A percentile compares a stretch with the other conserved stretches of the same genome.
These are phyloP conservation scores for Lactarius indigo DNA, from an alignment of 768 basidiomycete species.

Conservation along the genomic window DNA sequence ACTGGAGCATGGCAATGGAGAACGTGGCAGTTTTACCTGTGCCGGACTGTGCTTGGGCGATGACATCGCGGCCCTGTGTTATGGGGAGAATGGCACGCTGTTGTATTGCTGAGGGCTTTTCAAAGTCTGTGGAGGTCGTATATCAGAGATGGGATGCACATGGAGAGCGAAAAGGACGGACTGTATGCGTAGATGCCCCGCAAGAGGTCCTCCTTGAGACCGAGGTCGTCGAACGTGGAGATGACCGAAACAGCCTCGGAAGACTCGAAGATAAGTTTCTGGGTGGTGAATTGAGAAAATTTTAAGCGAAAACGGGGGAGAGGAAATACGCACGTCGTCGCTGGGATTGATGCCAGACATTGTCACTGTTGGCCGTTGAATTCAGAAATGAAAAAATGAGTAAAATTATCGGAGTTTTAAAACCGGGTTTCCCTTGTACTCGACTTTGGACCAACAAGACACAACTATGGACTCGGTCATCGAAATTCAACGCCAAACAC, in stretches of 20 bases:
- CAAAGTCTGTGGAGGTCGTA: slow-evolving; percentile 58
- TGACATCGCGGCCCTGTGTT: slow-evolving; percentile 93
- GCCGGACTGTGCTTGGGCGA: slow-evolving; percentile 98
- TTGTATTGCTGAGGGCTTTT: slow-evolving; percentile 98
- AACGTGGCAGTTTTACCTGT: slow-evolving; percentile 99
- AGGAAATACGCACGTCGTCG: slow-evolving; percentile 63
- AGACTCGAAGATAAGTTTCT: slow-evolving; percentile 95
- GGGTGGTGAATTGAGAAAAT: background rate
- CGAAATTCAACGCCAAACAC: slow-evolving; percentile 91
- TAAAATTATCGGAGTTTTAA: slow-evolving; percentile 25
- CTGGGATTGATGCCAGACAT: slow-evolving; percentile 83
- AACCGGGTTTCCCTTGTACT: background rate
- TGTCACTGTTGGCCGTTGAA: slow-evolving; percentile 39
- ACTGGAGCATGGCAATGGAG: slow-evolving; percentile 96
- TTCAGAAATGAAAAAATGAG: slow-evolving; percentile 39
- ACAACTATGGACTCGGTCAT: slow-evolving; percentile 83
- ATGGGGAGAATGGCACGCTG: slow-evolving; percentile 97
- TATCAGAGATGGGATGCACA: slow-evolving; percentile 11
- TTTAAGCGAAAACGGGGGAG: background rate
- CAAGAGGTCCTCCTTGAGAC: slow-evolving; percentile 91
- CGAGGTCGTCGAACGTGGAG: slow-evolving; percentile 86
- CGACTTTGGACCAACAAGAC: slow-evolving; percentile 5
- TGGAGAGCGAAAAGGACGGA: slow-evolving; percentile 36
- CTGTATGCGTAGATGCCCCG: slow-evolving; percentile 99
- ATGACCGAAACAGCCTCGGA: slow-evolving; percentile 88